phyloP scores from a whole-genome alignment of 192 early-diverging fungal species.

The Entomortierella lignicola region DNA sequence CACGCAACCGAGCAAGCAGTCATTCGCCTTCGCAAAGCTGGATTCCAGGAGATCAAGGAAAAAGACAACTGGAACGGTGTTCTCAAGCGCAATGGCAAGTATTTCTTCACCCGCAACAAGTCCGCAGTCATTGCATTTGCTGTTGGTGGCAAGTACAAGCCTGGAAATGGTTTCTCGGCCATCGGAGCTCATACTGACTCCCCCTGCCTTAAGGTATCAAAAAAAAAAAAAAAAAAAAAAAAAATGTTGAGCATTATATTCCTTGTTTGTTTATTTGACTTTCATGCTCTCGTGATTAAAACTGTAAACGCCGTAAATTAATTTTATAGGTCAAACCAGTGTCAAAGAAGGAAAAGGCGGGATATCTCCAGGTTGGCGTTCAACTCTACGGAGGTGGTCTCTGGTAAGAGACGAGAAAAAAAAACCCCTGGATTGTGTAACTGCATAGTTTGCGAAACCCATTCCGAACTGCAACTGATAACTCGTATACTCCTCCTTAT shows the following conservation, averaged over 20 bases:
- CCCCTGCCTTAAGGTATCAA: slow-evolving; percentile 88
- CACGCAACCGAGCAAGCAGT: slow-evolving; percentile 91
- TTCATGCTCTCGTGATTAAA: background rate
- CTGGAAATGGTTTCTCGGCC: slow-evolving; percentile 89
- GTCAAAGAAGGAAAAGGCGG: slow-evolving; percentile 88
- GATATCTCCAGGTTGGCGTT: slow-evolving; percentile 92
- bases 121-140: slow-evolving; percentile 92
- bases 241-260: background rate
- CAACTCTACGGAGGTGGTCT: slow-evolving; percentile 97
- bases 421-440: too few relatives aligned
- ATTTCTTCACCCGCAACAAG: slow-evolving; percentile 97
- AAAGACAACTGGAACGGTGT: slow-evolving; percentile 82
- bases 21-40: slow-evolving; percentile 75
- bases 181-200: slow-evolving; percentile 98
- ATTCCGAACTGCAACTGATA: background rate
- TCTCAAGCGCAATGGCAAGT: slow-evolving; percentile 84
- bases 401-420: slow-evolving; percentile 60
- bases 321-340: slow-evolving; percentile 92
- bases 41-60: slow-evolving; percentile 92
- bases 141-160: slow-evolving; percentile 87
- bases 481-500: background rate
- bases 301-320: background rate
- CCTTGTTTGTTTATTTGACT: background rate
- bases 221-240: slow-evolving; percentile 4
- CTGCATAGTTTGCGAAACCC: too few relatives aligned